Evolutionary conservation across 495 filamentous ascomycete genomes (phyloP).

Genomic region (Lepraria neglecta): DNA sequence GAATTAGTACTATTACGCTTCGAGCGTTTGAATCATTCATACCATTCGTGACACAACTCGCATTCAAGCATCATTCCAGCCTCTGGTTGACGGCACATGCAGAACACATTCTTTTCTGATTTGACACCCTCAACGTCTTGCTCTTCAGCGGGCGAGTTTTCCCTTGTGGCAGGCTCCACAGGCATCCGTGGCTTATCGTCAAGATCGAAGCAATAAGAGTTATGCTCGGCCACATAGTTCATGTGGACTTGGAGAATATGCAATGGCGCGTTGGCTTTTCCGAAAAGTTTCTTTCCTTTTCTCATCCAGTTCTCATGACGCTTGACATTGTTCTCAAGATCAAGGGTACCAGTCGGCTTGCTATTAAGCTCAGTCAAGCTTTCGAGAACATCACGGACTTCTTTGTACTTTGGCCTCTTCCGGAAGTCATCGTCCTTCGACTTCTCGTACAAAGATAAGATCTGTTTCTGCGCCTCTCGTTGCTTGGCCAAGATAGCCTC

Average conservation of each 20-base stretch:
- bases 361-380: constrained; percentile 80
- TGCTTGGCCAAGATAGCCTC: constrained; percentile 95
- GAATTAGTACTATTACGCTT: constrained; percentile 19
- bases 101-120: constrained; percentile 75
- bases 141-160: constrained; percentile 68
- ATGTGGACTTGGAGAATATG: constrained; percentile 93
- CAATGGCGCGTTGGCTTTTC: constrained; percentile 93
- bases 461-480: constrained; percentile 84
- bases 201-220: constrained; percentile 84
- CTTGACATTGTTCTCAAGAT: constrained; percentile 91
- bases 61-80: constrained; percentile 99
- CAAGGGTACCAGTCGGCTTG: constrained; percentile 82
- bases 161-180: constrained; percentile 84
- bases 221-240: constrained; percentile 84
- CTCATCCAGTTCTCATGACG: constrained; percentile 99
- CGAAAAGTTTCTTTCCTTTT: constrained; percentile 95
- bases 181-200: constrained; percentile 84
- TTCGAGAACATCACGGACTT: constrained; percentile 84
- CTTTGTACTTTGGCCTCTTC: constrained; percentile 81
- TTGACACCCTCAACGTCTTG: constrained; percentile 46
- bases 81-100: constrained; percentile 88
- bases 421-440: constrained; percentile 66
- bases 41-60: constrained; percentile 97
- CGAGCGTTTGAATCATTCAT: constrained; percentile 31
- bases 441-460: constrained; percentile 69